Percentiles rank a stretch among this genome's conserved stretches.
These are phyloP conservation scores for Emergomyces pasteurianus DNA, from an alignment of 2,329 filamentous ascomycete species.

Conservation along the genomic window DNA sequence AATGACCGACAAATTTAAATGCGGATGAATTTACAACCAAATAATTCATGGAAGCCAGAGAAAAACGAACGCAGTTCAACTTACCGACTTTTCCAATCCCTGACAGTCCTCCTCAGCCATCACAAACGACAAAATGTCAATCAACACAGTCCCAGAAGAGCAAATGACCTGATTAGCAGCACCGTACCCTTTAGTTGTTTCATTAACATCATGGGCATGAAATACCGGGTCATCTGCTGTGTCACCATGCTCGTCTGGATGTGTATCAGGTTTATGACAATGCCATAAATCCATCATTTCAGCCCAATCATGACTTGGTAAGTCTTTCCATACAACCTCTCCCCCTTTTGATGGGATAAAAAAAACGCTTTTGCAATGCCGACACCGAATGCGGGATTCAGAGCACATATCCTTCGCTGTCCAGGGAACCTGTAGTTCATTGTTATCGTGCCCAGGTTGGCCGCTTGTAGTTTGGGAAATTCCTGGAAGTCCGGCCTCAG, in stretches of 20 bases:
- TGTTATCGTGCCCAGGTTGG: conserved; percentile 6
- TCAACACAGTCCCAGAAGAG: conserved; percentile 55
- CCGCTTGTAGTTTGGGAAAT: conserved; percentile 8
- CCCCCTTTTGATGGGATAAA: conserved; percentile 13
- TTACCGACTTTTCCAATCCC: conserved; percentile 29
- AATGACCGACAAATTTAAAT: not conserved
- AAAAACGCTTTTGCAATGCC: conserved; percentile 23
- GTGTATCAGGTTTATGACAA: conserved; percentile 73
- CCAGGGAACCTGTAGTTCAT: conserved; percentile 27
- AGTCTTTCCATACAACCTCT: conserved; percentile 65
- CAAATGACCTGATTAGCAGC: conserved; percentile 63
- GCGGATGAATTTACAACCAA: not conserved
- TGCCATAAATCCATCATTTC: conserved; percentile 99
- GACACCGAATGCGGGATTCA: conserved; percentile 26
- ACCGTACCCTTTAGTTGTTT: conserved; percentile 62
- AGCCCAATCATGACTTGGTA: conserved; percentile 95
- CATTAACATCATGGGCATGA: conserved; percentile 36
- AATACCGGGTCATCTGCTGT: conserved; percentile 14
- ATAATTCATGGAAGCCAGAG: not conserved
- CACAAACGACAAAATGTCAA: conserved; percentile 69
- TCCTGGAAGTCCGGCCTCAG: conserved; percentile 8
- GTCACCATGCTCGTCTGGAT: conserved; percentile 29
- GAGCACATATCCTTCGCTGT: conserved; percentile 27
- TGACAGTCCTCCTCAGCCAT: conserved; percentile 55
- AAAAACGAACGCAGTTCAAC: conserved; percentile 6